Base-by-base conservation (phyloP, 305 asterid genomes). In the Fraxinus velutina region DNA sequence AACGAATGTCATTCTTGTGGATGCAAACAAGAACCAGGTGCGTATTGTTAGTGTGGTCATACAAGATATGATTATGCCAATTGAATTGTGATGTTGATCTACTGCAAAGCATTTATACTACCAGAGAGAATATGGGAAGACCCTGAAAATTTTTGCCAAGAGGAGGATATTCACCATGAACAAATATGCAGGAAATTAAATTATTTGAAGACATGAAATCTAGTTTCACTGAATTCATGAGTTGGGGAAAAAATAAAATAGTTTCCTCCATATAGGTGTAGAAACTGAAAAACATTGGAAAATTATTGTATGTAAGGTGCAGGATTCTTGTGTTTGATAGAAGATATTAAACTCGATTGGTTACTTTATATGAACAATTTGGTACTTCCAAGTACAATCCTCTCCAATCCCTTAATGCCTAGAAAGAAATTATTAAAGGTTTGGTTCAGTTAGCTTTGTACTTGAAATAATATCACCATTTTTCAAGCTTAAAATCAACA, bases 21-120 rank as follows among this genome's bases (percentile, higher is more conserved):
- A 96, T 81, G 91, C 91, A 27, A 94, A 93, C 83, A 89, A 92
- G 89, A 94, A 96, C 85, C 99, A 96, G 98, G 99, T 96, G 84
- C 70, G 39, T 81, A 47, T 6, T 83, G 24, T 29, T 39, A 50
- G 12, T 21, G 1, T 77, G 36, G 12, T 42, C 4, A 71, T 57
- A n/a, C 55, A n/a, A 64, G 62, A 42, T 34, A 29, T 47, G 7
- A 32, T 17, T 1, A 7, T 55, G 22, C 66, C 66, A 13, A 52
- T 15, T 52, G 64, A n/a, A 50, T 15, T 50, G 6, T 50, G 60
- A 50, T 15, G 60, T 50, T 50, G 17, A 5, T 50, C 60, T 50
- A 50, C 60, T 50, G 19, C 21, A 52, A 13, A n/a, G 64, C 64
- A 5, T 55, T 7, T 55, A 55, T 55, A 4, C 24, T 55, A 4